Base-by-base conservation (phyloP, 169 alveolate species). In the Eimeria tenella region DNA sequence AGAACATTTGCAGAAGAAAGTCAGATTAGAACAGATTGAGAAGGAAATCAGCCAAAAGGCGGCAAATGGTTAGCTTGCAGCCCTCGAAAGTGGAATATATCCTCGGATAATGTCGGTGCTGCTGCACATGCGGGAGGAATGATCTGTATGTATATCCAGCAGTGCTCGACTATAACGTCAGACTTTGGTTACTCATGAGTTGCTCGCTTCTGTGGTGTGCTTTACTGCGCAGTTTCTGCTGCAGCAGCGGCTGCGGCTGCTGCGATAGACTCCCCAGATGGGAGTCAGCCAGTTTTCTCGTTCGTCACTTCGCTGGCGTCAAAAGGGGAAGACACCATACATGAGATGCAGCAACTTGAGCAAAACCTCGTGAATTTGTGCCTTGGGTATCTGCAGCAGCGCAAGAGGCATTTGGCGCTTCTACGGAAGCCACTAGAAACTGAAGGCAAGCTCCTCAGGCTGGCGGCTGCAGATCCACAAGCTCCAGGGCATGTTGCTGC, bases 271-370 rank as follows among this genome's bases (percentile, higher is more conserved):
- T 25, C 74, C 17, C 73, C 73, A 21, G 89, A 81, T n/a, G 89
- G 73, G 4, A 53, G 73, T 4, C 23, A 10, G 21, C 74, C 89
- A 9, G 56, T 56, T 52, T 81, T 81, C 17, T 31, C 74, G n/a
- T 81, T 81, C 49, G 9, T 81, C 0, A 55, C 21, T n/a, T 17
- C 70, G 8, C 86, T 42, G 49, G 23, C 9, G 55, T 4, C 42
- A 2, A 55, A 55, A 8, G 86, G 65, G 10, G 63, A 75, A 5
- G 74, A 56, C 3, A 53, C 89, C 10, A 31, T 55, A 56, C 89
- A 53, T 13, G 56, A 81, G 89, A 50, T 55, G 89, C 89, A 52
- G 55, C 74, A 81, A 53, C 89, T 81, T 7, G 89, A 81, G 74
- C 89, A 81, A n/a, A 70, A 81, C 58, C 74, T 81, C 3, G 55